These are phyloP conservation scores for Stephanodiscus triporus DNA, from an alignment of 108 stramenopile genomes.

Conservation along the genomic window DNA sequence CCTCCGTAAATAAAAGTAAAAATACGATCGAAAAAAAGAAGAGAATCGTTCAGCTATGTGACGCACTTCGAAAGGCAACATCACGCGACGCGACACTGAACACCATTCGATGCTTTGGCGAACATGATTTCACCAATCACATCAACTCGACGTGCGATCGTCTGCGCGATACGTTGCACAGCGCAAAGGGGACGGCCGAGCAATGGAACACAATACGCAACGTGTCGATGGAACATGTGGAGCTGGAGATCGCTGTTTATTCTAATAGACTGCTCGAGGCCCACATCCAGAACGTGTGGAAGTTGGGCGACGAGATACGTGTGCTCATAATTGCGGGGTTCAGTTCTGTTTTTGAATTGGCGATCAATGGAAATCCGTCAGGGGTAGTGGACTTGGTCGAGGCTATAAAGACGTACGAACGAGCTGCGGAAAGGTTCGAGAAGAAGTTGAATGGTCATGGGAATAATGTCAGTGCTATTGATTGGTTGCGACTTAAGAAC, in stretches of 20 bases:
- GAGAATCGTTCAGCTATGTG: not conserved
- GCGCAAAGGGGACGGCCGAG: conserved; percentile 79
- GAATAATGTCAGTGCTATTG: not conserved
- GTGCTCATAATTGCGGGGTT: conserved; percentile 77
- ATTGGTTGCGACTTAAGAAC: conserved; percentile 73
- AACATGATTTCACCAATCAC: conserved; percentile 82
- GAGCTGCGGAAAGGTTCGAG: conserved; percentile 73
- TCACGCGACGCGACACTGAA: conserved; percentile 42
- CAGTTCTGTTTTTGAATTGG: conserved; percentile 79
- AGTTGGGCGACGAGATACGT: conserved; percentile 87
- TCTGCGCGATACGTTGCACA: conserved; percentile 75
- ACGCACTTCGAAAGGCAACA: not conserved
- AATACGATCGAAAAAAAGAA: not conserved
- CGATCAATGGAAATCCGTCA: conserved; percentile 76
- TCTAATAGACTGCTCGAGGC: conserved; percentile 75
- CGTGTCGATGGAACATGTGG: conserved; percentile 82
- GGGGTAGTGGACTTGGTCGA: conserved; percentile 89
- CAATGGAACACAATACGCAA: conserved; percentile 83
- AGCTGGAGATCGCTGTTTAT: conserved; percentile 76
- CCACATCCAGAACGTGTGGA: conserved; percentile 91
- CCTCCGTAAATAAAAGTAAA: not conserved
- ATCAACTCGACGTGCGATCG: conserved; percentile 86
- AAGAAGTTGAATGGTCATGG: conserved; percentile 54
- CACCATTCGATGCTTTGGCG: conserved; percentile 78
- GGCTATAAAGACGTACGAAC: conserved; percentile 84